Evolutionary conservation across 192 early-diverging fungal species (phyloP).

Genomic region (Coemansia sp.): DNA sequence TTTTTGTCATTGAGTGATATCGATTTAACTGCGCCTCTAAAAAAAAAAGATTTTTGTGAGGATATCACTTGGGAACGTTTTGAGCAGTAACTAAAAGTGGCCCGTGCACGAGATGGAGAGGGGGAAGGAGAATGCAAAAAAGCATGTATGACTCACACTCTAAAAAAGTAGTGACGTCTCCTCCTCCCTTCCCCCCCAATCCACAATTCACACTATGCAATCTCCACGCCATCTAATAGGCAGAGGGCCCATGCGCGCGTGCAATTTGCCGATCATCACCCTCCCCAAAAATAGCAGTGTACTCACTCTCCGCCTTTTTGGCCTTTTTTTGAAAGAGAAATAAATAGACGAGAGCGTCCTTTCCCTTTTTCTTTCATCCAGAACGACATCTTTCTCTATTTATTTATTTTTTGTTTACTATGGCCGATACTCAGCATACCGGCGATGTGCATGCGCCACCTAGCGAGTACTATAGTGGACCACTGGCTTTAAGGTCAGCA

Average conservation of each 20-base stretch:
- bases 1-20: no score
- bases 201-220: not conserved
- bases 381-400: not conserved
- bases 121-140: no score
- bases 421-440: conserved; percentile 18
- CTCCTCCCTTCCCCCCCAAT: not conserved
- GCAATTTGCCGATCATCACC: not conserved
- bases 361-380: not conserved
- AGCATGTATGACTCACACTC: no score
- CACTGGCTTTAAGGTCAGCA: conserved; percentile 20
- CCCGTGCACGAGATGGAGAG: no score
- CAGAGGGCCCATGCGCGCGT: no score
- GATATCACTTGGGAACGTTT: no score
- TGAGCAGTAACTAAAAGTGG: no score
- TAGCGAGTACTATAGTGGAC: conserved; percentile 46
- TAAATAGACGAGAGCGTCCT: not conserved
- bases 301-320: not conserved
- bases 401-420: conserved; percentile 2
- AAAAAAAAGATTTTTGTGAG: no score
- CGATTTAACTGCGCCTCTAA: no score
- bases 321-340: not conserved
- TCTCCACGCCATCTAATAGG: not conserved
- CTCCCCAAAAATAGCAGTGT: not conserved
- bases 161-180: no score
- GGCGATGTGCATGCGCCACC: conserved; percentile 40